Percentiles rank a stretch among this genome's conserved stretches.
Conservation (phyloP, 768 basidiomycete genomes). For the Mrakia gelida region DNA sequence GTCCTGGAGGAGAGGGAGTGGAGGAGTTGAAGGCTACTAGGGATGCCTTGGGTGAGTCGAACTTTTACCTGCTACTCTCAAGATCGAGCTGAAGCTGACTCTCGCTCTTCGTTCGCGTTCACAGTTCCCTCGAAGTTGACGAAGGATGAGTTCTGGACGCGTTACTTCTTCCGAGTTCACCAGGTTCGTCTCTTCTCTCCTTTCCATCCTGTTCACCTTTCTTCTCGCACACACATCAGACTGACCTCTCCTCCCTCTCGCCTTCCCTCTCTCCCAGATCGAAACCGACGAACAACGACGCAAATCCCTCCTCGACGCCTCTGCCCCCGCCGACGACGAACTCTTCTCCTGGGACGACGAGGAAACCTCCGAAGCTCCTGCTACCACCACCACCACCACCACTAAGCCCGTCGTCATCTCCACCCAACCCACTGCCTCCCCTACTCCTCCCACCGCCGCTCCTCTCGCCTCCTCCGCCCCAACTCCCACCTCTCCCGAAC, state of each 20-base stretch:
- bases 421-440: neutral
- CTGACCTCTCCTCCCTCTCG: neutral
- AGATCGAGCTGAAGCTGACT: neutral
- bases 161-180: constrained; percentile 83
- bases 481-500: constrained; percentile 23
- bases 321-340: constrained; percentile 59
- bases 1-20: constrained; percentile 50
- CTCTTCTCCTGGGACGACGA: constrained; percentile 90
- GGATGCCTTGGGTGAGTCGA: constrained; percentile 57
- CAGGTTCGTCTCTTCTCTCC: constrained; percentile 52
- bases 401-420: neutral
- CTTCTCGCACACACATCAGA: neutral
- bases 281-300: constrained; percentile 31
- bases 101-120: neutral
- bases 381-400: too few species aligned
- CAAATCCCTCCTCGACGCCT: constrained; percentile 38
- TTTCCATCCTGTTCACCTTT: neutral
- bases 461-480: constrained; percentile 11
- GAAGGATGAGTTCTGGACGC: constrained; percentile 70
- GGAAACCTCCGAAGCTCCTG: constrained; percentile 55
- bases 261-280: constrained; percentile 29
- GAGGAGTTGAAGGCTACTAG: constrained; percentile 54
- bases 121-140: constrained; percentile 65
- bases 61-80: neutral
- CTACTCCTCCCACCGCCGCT: constrained; percentile 22